These are phyloP conservation scores for Ceratocystis huliohia DNA, from an alignment of 2,329 filamentous ascomycete species.

Conservation along the genomic window DNA sequence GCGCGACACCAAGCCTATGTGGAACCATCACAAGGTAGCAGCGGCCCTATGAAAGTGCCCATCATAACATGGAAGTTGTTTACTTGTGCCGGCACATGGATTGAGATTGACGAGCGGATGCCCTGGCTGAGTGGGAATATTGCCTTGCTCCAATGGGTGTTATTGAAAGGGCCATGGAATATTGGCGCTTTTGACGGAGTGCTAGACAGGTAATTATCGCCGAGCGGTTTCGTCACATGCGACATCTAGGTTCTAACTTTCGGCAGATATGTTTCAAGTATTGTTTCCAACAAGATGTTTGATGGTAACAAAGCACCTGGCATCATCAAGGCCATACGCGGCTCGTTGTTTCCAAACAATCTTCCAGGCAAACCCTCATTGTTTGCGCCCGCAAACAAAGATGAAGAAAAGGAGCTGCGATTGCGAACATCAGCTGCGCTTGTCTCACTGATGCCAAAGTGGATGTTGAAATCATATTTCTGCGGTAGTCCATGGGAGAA, in stretches of 20 bases:
- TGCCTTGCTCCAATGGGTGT: conserved; percentile 62
- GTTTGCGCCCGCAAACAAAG: conserved; percentile 46
- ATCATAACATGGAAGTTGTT: conserved; percentile 68
- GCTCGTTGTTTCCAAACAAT: conserved; percentile 77
- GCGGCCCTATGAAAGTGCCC: conserved; percentile 37
- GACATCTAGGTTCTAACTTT: neutral
- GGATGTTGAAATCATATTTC: conserved; percentile 40
- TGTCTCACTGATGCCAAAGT: conserved; percentile 36
- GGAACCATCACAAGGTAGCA: conserved; percentile 19
- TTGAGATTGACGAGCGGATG: conserved; percentile 69
- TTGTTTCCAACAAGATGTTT: conserved; percentile 44
- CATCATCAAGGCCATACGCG: conserved; percentile 58
- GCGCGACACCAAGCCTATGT: conserved; percentile 18
- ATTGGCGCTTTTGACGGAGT: conserved; percentile 62
- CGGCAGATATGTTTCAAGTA: conserved; percentile 46
- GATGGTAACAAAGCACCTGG: conserved; percentile 52
- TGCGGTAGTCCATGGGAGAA: conserved; percentile 27
- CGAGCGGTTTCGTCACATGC: neutral
- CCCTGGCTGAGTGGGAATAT: conserved; percentile 73
- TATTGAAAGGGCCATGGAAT: conserved; percentile 60
- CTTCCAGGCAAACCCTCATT: conserved; percentile 52
- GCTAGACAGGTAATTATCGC: conserved; percentile 77
- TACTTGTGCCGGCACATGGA: conserved; percentile 57
- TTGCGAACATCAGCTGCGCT: conserved; percentile 52
- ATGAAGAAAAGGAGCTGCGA: conserved; percentile 49